phyloP scores from a whole-genome alignment of 2,329 filamentous ascomycete species.

The Trichocomaceae sp. region DNA sequence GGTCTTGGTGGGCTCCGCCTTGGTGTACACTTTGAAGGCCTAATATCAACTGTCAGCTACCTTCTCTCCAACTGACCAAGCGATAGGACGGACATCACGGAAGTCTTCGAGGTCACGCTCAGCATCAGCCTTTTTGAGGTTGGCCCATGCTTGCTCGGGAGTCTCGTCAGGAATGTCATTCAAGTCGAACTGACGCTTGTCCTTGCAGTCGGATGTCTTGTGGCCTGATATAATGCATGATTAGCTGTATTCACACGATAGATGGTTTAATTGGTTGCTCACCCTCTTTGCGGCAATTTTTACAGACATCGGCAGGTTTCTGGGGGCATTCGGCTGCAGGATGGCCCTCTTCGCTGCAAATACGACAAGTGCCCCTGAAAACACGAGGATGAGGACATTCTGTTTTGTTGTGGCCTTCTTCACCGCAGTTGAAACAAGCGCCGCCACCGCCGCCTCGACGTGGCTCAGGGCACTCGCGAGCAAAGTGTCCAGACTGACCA shows the following conservation, averaged over 20 bases:
- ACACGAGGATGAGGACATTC: slow-evolving; percentile 43
- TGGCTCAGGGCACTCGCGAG: slow-evolving; percentile 39
- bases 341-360: slow-evolving; percentile 44
- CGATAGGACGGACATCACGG: slow-evolving; percentile 31
- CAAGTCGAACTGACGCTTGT: slow-evolving; percentile 40
- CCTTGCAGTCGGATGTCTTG: slow-evolving; percentile 38
- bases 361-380: slow-evolving; percentile 42
- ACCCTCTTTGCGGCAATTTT: slow-evolving; percentile 44
- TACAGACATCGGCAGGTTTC: slow-evolving; percentile 38
- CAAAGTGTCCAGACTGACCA: slow-evolving; percentile 32
- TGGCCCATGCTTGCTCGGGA: slow-evolving; percentile 46
- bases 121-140: slow-evolving; percentile 44
- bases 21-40: slow-evolving; percentile 47
- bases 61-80: background rate
- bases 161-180: slow-evolving; percentile 41
- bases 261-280: slow-evolving; percentile 4
- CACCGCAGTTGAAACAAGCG: slow-evolving; percentile 42
- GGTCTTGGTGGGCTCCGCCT: slow-evolving; percentile 40
- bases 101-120: slow-evolving; percentile 47
- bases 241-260: background rate
- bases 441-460: slow-evolving; percentile 27
- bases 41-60: slow-evolving; percentile 18
- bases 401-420: slow-evolving; percentile 39
- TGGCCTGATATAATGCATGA: slow-evolving; percentile 33
- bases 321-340: slow-evolving; percentile 40